Conservation (phyloP, 169 alveolate species). For the Cryptosporidium muris region DNA sequence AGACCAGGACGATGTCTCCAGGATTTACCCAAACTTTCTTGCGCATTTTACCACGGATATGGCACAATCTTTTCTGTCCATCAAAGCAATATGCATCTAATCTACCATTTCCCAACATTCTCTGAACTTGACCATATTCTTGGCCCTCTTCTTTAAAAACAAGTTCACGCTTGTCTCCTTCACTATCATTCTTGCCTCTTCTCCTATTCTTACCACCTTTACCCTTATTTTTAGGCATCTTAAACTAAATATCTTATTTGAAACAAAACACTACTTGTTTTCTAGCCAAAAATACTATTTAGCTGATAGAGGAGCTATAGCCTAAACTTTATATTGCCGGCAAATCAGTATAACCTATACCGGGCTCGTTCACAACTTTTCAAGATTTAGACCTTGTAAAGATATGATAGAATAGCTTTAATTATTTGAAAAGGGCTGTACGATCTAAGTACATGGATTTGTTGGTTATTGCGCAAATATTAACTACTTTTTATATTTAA, state of each 20-base stretch:
- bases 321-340: too few relatives aligned
- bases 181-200: constrained; percentile 94
- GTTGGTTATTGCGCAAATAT: background rate
- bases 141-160: constrained; percentile 96
- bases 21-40: constrained; percentile 98
- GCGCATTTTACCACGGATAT: constrained; percentile 96
- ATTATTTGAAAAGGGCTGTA: too few relatives aligned
- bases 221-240: constrained; percentile 92
- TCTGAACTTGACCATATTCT: constrained; percentile 94
- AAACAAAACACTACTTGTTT: background rate
- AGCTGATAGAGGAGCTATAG: too few relatives aligned
- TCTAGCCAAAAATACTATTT: too few relatives aligned
- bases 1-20: constrained; percentile 94
- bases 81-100: constrained; percentile 97
- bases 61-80: constrained; percentile 96
- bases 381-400: too few relatives aligned
- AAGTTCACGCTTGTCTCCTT: constrained; percentile 93
- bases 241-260: background rate
- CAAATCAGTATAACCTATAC: too few relatives aligned
- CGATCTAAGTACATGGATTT: too few relatives aligned
- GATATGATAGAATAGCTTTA: too few relatives aligned
- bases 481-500: background rate
- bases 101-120: constrained; percentile 98
- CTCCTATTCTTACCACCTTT: constrained; percentile 98
- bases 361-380: too few relatives aligned